phyloP scores from a whole-genome alignment of 768 basidiomycete species.

The Paxillus ammoniavirescens region DNA sequence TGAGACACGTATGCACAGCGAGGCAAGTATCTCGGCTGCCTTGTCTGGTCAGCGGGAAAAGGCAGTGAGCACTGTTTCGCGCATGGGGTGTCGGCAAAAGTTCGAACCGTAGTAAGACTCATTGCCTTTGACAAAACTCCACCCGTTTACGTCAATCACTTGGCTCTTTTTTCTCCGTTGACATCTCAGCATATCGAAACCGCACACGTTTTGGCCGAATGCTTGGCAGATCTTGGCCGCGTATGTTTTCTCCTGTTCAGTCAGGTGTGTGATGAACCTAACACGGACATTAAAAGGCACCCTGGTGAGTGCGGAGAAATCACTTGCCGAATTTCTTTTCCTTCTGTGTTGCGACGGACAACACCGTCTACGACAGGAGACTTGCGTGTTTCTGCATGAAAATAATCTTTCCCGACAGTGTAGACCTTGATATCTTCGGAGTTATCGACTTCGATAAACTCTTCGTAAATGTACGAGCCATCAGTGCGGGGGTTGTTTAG shows the following conservation, averaged over 20 bases:
- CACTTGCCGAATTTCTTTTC: constrained; percentile 91
- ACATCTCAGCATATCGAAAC: constrained; percentile 93
- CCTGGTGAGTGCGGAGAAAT: background rate
- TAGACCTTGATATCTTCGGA: constrained; percentile 99
- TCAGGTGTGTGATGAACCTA: constrained; percentile 90
- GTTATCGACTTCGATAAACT: constrained; percentile 97
- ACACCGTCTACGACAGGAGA: constrained; percentile 98
- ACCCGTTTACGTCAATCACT: constrained; percentile 99
- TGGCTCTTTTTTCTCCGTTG: constrained; percentile 76
- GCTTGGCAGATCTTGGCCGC: constrained; percentile 92
- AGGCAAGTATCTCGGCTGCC: constrained; percentile 90
- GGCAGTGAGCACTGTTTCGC: constrained; percentile 6
- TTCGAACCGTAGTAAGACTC: constrained; percentile 86
- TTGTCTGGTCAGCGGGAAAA: constrained; percentile 56
- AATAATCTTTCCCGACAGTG: constrained; percentile 92
- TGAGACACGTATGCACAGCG: constrained; percentile 74
- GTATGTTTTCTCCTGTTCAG: constrained; percentile 84
- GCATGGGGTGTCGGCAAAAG: background rate
- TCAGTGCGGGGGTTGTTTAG: constrained; percentile 87
- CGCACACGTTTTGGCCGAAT: constrained; percentile 96
- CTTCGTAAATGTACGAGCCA: constrained; percentile 97
- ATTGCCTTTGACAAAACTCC: constrained; percentile 97
- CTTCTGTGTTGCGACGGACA: constrained; percentile 95
- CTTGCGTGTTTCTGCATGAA: constrained; percentile 97
- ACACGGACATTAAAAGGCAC: background rate